phyloP scores from a whole-genome alignment of 768 basidiomycete species.

The Mycena sanguinolenta region DNA sequence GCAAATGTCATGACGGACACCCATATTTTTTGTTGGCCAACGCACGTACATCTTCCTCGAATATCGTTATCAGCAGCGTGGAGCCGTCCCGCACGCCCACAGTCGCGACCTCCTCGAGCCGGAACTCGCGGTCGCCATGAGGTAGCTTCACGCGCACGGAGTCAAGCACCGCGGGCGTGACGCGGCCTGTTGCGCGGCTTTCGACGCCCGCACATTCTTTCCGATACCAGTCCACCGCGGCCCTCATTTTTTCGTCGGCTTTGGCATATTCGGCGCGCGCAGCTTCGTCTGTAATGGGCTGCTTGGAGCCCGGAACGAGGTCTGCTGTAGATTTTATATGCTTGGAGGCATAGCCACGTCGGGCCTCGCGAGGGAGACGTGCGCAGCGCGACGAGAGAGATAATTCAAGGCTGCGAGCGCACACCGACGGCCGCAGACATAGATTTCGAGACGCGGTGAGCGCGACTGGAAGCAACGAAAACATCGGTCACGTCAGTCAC shows the following conservation, averaged over 20 bases:
- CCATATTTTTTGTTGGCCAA: constrained; percentile 26
- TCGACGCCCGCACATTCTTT: constrained; percentile 83
- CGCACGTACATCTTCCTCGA: constrained; percentile 78
- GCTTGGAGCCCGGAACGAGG: constrained; percentile 78
- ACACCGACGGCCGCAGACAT: constrained; percentile 14
- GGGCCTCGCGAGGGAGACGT: constrained; percentile 4
- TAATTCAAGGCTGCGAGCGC: neutral
- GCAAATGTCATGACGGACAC: constrained; percentile 33
- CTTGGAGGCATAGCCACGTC: constrained; percentile 27
- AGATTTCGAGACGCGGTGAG: constrained; percentile 14
- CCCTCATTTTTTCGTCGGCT: constrained; percentile 73
- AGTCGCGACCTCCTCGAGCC: constrained; percentile 81
- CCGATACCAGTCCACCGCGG: constrained; percentile 78
- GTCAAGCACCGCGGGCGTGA: constrained; percentile 79
- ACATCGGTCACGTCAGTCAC: constrained; percentile 9
- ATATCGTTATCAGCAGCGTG: constrained; percentile 78
- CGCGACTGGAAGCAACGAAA: constrained; percentile 15
- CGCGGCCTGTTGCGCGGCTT: constrained; percentile 79
- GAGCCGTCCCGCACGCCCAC: constrained; percentile 86
- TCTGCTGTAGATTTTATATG: constrained; percentile 59
- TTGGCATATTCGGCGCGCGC: constrained; percentile 73
- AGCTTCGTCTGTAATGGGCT: constrained; percentile 65
- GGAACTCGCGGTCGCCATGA: constrained; percentile 52
- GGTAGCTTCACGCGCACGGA: constrained; percentile 74
- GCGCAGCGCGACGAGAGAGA: constrained; percentile 2